These are phyloP conservation scores for Umbelopsis vinacea DNA, from an alignment of 192 early-diverging fungal genomes.

Conservation along the genomic window DNA sequence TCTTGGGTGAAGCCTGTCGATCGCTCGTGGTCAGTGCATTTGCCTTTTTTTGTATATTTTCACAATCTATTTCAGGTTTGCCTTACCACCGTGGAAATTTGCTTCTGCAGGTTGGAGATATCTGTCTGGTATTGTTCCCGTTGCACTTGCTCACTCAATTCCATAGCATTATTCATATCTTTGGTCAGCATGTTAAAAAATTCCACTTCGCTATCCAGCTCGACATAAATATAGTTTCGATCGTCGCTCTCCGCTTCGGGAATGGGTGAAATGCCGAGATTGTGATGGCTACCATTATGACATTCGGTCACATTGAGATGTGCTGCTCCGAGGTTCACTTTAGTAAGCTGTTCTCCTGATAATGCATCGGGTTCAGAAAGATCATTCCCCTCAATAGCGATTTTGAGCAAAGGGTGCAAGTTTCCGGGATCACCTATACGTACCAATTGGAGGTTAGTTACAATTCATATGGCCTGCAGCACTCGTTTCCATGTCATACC, in stretches of 20 bases:
- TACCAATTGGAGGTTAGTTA: not conserved
- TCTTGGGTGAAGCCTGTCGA: slow-evolving; percentile 65
- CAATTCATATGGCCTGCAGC: not conserved
- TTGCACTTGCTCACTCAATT: slow-evolving; percentile 23
- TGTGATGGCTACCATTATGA: not conserved
- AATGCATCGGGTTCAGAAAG: not conserved
- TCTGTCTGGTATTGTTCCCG: slow-evolving; percentile 15
- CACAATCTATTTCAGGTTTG: too few species aligned
- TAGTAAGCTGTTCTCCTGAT: not conserved
- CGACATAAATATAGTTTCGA: slow-evolving; percentile 24
- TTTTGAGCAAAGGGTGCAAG: slow-evolving; percentile 20
- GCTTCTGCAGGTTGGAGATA: slow-evolving; percentile 27
- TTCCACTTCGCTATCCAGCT: slow-evolving; percentile 37
- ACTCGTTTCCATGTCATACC: slow-evolving; percentile 14
- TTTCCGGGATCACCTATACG: slow-evolving; percentile 20
- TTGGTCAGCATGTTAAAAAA: slow-evolving; percentile 37
- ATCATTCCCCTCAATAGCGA: not conserved
- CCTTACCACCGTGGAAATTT: slow-evolving; percentile 34
- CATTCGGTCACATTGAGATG: not conserved
- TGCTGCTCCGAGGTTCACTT: not conserved
- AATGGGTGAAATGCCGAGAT: not conserved
- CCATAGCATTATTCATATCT: slow-evolving; percentile 26
- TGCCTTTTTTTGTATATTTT: too few species aligned
- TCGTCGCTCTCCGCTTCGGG: not conserved
- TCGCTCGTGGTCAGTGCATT: not conserved